These are phyloP conservation scores for Tagetes erecta DNA, from an alignment of 129 eudicot genomes.

Conservation along the genomic window DNA sequence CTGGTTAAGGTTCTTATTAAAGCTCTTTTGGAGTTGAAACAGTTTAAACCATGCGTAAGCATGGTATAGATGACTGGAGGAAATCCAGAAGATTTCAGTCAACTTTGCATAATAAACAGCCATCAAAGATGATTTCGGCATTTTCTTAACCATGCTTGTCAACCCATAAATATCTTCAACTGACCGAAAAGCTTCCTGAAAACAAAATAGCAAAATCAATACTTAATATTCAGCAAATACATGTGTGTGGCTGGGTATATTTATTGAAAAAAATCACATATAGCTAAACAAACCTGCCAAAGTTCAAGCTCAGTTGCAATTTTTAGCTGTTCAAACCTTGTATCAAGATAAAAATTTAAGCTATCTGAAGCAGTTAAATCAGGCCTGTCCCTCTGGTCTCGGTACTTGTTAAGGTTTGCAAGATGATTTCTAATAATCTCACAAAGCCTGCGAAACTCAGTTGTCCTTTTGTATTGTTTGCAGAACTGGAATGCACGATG, in stretches of 20 bases:
- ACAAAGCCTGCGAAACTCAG: slow-evolving; percentile 90
- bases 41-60: slow-evolving; percentile 97
- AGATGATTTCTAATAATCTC: slow-evolving; percentile 96
- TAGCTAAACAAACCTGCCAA: slow-evolving; percentile 72
- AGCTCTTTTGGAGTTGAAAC: slow-evolving; percentile 81
- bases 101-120: slow-evolving; percentile 88
- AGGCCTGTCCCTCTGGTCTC: slow-evolving; percentile 96
- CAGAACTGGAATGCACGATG: slow-evolving; percentile 97
- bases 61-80: slow-evolving; percentile 89
- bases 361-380: slow-evolving; percentile 90
- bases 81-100: slow-evolving; percentile 88
- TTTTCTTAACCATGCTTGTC: slow-evolving; percentile 87
- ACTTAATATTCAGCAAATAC: neutral
- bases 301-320: slow-evolving; percentile 97
- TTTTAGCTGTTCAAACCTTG: slow-evolving; percentile 91
- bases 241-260: neutral
- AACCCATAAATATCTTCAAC: slow-evolving; percentile 93
- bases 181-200: slow-evolving; percentile 97
- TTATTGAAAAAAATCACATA: neutral
- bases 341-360: slow-evolving; percentile 84
- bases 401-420: slow-evolving; percentile 85
- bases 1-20: slow-evolving; percentile 83
- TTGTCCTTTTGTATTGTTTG: slow-evolving; percentile 90
- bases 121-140: slow-evolving; percentile 84
- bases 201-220: neutral